Percentiles rank a stretch among this genome's conserved stretches.
phyloP scores from a whole-genome alignment of 1,284 basidiomycete genomes.

The Moniliophthora roreri region DNA sequence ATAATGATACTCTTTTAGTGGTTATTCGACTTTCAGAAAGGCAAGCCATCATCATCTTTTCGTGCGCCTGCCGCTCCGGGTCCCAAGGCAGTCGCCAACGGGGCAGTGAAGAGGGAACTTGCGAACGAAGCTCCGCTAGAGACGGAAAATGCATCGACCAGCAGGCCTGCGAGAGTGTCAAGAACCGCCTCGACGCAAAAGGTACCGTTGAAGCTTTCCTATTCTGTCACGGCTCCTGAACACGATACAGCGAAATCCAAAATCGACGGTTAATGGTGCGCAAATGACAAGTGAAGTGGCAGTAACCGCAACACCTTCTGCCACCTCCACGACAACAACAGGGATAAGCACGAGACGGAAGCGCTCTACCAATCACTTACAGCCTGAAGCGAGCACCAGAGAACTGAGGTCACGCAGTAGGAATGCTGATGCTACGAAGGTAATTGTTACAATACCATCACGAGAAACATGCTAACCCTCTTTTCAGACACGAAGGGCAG shows the following conservation, averaged over 20 bases:
- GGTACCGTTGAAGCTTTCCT: no score
- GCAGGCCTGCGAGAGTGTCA: no score
- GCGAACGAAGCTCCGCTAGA: no score
- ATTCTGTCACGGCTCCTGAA: no score
- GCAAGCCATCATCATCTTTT: constrained; percentile 4
- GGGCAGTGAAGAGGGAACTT: background rate
- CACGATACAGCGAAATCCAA: background rate
- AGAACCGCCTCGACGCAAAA: no score
- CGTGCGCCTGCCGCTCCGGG: background rate
- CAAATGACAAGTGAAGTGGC: background rate
- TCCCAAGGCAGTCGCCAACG: constrained; percentile 1
- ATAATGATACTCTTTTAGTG: constrained; percentile 24
- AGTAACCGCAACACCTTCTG: constrained; percentile 13
- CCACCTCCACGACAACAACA: constrained; percentile 28
- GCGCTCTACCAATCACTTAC: constrained; percentile 18
- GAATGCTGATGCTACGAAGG: constrained; percentile 22
- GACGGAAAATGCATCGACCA: no score
- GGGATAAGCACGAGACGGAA: constrained; percentile 23
- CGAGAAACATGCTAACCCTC: background rate
- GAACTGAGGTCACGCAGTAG: constrained; percentile 39
- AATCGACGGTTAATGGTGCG: background rate
- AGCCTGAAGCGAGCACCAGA: constrained; percentile 31
- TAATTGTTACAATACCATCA: background rate
- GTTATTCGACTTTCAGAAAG: constrained; percentile 32
- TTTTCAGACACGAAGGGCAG: constrained; percentile 1